Base-by-base conservation (phyloP, 169 alveolate species). In the Plasmodium vinckei region DNA sequence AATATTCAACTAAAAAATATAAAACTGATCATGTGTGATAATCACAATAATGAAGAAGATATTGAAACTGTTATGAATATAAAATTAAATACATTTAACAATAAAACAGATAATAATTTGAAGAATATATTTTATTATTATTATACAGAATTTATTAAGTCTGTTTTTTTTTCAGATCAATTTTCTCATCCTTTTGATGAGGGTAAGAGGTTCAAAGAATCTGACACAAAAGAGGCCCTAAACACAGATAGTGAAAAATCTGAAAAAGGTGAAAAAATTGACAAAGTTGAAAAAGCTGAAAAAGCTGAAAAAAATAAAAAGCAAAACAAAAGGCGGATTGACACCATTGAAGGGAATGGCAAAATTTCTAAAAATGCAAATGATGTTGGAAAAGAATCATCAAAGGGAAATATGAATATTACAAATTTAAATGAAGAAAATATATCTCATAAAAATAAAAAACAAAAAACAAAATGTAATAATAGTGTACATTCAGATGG, bases 31-130 rank as follows among this genome's bases (percentile, higher is more conserved):
- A 12, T 75, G 27, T 75, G 88, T 42, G 21, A 23, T 13, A 2
- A 23, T 1, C 88, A 75, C 19, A 75, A 64, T 27, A 75, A 75
- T 61, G 75, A 63, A 17, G 27, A 23, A 6, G 88, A 75, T 63
- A 61, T 64, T 4, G 25, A 1, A 21, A 64, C 88, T 1, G 75
- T 75, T 39, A 13, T 75, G 75, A 44, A 23, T 15, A 39, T 75
- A 19, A 75, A 75, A 54, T 44, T 75, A 27, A 75, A 75, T 63
- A 17, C 75, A 2, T 21, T 47, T 1, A 49, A 61, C 13, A 63
- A 63, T 63, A 75, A 33, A 42, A 63, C 19, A 19, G 39, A 75
- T 42, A 61, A 49, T 13, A 75, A 75, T n/a, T 33, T 75, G 2
- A 68, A 44, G 9, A 17, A 64, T 5, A 49, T 75, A 3, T 75